Conservation (phyloP, 352 stramenopile genomes). For the Hyaloperonospora arabidopsidis region DNA sequence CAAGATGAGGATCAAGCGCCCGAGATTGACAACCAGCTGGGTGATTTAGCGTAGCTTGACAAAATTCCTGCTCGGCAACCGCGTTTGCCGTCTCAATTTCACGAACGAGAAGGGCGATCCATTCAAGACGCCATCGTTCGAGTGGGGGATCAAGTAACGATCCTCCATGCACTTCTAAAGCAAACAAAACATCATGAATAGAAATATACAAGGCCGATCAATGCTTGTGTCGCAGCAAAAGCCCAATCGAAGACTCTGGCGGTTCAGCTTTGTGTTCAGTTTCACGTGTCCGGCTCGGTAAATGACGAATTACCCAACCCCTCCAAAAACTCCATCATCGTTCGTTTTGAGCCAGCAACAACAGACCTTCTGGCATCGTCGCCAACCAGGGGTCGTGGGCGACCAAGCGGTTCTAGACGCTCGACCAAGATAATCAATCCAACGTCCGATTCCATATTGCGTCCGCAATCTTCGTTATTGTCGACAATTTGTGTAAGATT, state of each 20-base stretch:
- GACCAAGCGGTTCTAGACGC: not conserved
- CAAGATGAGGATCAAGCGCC: not conserved
- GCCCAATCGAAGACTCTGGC: not conserved
- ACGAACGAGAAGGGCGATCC: constrained; percentile 1
- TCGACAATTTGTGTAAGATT: not conserved
- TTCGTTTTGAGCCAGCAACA: not conserved
- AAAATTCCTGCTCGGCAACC: too few relatives aligned
- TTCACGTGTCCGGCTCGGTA: not conserved
- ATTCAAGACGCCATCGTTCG: not conserved
- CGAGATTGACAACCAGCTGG: too few relatives aligned
- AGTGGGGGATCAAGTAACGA: not conserved
- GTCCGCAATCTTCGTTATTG: not conserved
- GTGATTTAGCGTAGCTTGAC: too few relatives aligned
- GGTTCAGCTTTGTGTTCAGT: not conserved
- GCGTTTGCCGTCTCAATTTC: too few relatives aligned
- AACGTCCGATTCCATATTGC: not conserved
- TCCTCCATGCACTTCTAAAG: not conserved
- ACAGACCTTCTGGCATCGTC: not conserved
- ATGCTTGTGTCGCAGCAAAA: constrained; percentile 1
- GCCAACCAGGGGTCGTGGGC: too few relatives aligned
- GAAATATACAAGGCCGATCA: not conserved
- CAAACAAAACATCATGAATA: not conserved
- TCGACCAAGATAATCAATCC: not conserved
- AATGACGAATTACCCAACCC: constrained; percentile 1
- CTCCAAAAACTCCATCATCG: not conserved